Conservation (phyloP, 805 yeast species). For the Saccharomyces mikatae region DNA sequence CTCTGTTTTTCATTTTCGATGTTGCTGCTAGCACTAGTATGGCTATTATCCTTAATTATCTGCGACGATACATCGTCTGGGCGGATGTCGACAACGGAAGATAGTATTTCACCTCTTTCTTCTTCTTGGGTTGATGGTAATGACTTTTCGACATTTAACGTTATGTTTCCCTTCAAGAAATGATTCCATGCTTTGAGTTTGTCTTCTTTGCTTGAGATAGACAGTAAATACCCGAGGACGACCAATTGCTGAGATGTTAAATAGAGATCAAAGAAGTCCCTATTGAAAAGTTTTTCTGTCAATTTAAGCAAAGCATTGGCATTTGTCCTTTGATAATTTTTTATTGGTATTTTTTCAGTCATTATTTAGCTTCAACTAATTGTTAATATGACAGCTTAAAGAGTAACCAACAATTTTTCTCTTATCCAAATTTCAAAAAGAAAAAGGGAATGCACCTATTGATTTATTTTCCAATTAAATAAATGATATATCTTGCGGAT, state of each 20-base stretch:
- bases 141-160: slow-evolving; percentile 23
- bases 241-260: slow-evolving; percentile 50
- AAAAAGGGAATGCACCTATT: neutral
- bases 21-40: slow-evolving; percentile 1
- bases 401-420: neutral
- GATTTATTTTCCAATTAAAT: neutral
- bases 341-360: slow-evolving; percentile 14
- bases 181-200: slow-evolving; percentile 37
- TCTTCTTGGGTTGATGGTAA: slow-evolving; percentile 3
- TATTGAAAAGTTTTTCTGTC: slow-evolving; percentile 31
- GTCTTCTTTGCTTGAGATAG: slow-evolving; percentile 22
- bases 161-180: slow-evolving; percentile 33
- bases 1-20: slow-evolving; percentile 2
- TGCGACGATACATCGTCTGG: slow-evolving; percentile 2
- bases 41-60: neutral
- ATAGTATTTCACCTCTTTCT: neutral
- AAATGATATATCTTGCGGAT: neutral
- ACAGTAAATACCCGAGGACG: slow-evolving; percentile 40
- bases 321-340: slow-evolving; percentile 28
- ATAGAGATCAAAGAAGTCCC: slow-evolving; percentile 39
- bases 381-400: neutral
- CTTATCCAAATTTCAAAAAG: neutral
- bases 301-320: slow-evolving; percentile 26
- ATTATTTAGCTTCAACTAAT: neutral
- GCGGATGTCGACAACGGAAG: neutral